A percentile compares a stretch with the other conserved stretches of the same genome.
These are phyloP conservation scores for Colletotrichum cuscutae DNA, from an alignment of 2,329 filamentous ascomycete genomes.

Conservation along the genomic window DNA sequence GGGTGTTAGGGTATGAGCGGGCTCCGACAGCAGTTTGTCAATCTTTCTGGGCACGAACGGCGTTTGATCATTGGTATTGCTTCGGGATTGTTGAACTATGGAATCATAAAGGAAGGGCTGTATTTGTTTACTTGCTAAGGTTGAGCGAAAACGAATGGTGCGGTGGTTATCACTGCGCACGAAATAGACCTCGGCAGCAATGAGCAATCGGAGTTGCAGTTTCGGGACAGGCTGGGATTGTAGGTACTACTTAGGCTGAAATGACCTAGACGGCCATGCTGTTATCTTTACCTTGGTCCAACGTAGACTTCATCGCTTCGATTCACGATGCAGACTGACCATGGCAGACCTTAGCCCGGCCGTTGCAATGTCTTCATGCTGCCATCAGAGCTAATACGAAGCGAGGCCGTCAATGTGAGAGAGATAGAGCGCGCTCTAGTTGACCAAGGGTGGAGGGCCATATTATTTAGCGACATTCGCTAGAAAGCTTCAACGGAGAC, in stretches of 20 bases:
- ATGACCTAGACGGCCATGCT: not conserved
- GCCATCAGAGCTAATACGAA: no score
- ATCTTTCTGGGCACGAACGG: not conserved
- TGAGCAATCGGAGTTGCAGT: not conserved
- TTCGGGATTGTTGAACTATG: not conserved
- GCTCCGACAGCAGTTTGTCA: not conserved
- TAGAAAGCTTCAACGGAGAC: no score
- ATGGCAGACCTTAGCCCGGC: not conserved
- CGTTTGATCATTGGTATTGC: not conserved
- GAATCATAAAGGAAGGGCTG: not conserved
- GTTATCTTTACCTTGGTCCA: not conserved
- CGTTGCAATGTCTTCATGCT: not conserved
- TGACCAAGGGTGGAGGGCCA: no score
- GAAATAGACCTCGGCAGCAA: not conserved
- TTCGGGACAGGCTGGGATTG: not conserved
- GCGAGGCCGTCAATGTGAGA: no score
- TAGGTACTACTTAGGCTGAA: not conserved
- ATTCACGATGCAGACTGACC: not conserved
- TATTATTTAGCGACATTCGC: no score
- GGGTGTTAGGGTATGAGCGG: slow-evolving; percentile 17
- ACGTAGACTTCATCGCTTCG: not conserved
- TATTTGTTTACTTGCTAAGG: not conserved
- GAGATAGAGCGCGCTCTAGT: no score
- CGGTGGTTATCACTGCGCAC: not conserved
- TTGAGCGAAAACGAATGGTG: not conserved